Base-by-base conservation (phyloP, 345 rosid species). In the Eucalyptus melliodora region DNA sequence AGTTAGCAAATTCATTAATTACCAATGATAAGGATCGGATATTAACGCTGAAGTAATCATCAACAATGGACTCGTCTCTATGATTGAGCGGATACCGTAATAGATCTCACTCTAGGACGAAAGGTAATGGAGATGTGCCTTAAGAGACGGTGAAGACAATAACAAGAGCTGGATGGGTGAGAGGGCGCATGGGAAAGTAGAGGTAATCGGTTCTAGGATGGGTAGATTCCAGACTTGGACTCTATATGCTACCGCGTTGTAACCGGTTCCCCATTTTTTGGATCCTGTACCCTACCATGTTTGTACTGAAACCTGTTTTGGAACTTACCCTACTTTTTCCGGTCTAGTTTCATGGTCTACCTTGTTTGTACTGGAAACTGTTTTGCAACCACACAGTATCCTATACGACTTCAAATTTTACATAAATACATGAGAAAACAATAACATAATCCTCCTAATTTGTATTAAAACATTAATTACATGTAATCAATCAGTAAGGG, bases 21-120 rank as follows among this genome's bases (percentile, higher is more conserved):
- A 97, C 99, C 99, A 97, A 87, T 97, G 93, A 88, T 95, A 96
- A 92, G 98, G 98, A 90, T 97, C 98, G 19, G 96, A 86, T 65
- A 97, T 89, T 92, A 62, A 95, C 94, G 87, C 98, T 96, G 86
- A 96, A 96, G 90, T 94, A 95, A 89, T 95, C 95, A 8, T 96
- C 99, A 34, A 95, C 92, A 26, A 95, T 92, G 81, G 96, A 93
- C 53, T 96, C 94, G 82, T 97, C 98, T n/a, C 98, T 91, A 37
- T 95, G 96, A 81, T 93, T 94, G 10, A 81, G 40, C 12, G 97
- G 97, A 65, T 97, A 97, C 72, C 92, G 92, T 81, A 95, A 86
- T 34, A 90, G 89, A 51, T 51, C 62, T 89, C 91, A 27, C 56
- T 90, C 90, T n/a, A 93, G 2, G 8, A 14, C n/a, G 30, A 87